These are phyloP conservation scores for Hymenoscyphus fructigenus DNA, from an alignment of 2,329 filamentous ascomycete species.

Conservation along the genomic window DNA sequence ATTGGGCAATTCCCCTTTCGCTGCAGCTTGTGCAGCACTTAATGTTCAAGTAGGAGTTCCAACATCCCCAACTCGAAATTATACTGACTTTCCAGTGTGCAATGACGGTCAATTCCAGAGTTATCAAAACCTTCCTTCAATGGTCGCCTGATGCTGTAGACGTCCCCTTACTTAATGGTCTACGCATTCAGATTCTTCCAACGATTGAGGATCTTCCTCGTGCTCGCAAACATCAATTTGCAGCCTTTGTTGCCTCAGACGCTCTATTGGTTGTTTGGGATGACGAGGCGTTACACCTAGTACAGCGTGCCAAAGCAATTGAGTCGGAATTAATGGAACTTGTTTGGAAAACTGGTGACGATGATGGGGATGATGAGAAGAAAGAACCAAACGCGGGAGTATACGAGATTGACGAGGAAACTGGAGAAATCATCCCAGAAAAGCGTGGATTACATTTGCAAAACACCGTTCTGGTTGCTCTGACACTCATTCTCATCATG, in stretches of 20 bases:
- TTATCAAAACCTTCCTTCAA: constrained; percentile 75
- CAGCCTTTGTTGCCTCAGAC: constrained; percentile 72
- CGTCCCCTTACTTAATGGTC: constrained; percentile 72
- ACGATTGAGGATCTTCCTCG: constrained; percentile 68
- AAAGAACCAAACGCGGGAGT: constrained; percentile 46
- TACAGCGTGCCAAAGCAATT: constrained; percentile 68
- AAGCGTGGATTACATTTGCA: constrained; percentile 65
- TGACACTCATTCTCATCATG: constrained; percentile 65
- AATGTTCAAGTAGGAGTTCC: constrained; percentile 63
- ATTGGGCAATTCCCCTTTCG: constrained; percentile 62
- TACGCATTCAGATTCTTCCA: constrained; percentile 74
- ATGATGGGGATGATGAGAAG: constrained; percentile 55
- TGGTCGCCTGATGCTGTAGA: constrained; percentile 72
- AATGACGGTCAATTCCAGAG: constrained; percentile 78
- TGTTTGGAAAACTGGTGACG: constrained; percentile 65
- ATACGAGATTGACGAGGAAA: constrained; percentile 69
- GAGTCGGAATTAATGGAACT: constrained; percentile 76
- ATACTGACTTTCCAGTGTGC: constrained; percentile 53
- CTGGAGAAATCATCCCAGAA: constrained; percentile 63
- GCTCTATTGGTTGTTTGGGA: constrained; percentile 78
- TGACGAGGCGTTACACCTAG: constrained; percentile 70
- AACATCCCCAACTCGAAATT: not conserved
- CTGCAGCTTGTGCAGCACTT: constrained; percentile 62
- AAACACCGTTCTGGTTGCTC: constrained; percentile 66
- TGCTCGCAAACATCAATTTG: constrained; percentile 76